These are phyloP conservation scores for Beauveria scarabaeidicola DNA, from an alignment of 2,329 filamentous ascomycete genomes.

Conservation along the genomic window DNA sequence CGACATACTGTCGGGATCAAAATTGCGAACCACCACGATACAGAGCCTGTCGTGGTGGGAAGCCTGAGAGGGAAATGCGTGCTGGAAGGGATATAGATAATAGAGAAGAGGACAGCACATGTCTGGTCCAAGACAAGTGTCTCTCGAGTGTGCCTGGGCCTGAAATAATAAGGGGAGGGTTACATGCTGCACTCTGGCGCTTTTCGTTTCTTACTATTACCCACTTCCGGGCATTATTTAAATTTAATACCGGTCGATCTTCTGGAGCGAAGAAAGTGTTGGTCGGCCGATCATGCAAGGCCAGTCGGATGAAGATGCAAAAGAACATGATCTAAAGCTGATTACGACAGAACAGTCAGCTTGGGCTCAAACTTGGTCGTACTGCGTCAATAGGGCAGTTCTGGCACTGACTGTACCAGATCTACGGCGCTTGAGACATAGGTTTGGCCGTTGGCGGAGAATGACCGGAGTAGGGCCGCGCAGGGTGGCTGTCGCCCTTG, in stretches of 20 bases:
- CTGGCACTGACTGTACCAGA: neutral
- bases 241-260: too few relatives aligned
- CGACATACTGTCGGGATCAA: neutral
- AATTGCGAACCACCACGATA: too few relatives aligned
- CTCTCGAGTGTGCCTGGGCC: neutral
- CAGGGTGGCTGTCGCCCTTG: neutral
- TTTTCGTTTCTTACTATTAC: neutral
- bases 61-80: too few relatives aligned
- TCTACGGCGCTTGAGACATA: constrained; percentile 11
- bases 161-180: neutral
- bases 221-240: neutral
- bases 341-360: neutral
- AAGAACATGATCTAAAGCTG: neutral
- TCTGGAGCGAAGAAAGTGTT: neutral
- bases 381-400: neutral
- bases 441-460: constrained; percentile 9
- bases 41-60: neutral
- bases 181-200: neutral
- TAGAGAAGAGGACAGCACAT: neutral
- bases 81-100: too few relatives aligned
- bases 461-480: constrained; percentile 12
- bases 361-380: neutral
- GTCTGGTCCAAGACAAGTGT: neutral
- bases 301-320: neutral
- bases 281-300: neutral